Percentiles rank a stretch among this genome's conserved stretches.
phyloP scores from a whole-genome alignment of 2,329 filamentous ascomycete species.

The Neofusicoccum ribis region DNA sequence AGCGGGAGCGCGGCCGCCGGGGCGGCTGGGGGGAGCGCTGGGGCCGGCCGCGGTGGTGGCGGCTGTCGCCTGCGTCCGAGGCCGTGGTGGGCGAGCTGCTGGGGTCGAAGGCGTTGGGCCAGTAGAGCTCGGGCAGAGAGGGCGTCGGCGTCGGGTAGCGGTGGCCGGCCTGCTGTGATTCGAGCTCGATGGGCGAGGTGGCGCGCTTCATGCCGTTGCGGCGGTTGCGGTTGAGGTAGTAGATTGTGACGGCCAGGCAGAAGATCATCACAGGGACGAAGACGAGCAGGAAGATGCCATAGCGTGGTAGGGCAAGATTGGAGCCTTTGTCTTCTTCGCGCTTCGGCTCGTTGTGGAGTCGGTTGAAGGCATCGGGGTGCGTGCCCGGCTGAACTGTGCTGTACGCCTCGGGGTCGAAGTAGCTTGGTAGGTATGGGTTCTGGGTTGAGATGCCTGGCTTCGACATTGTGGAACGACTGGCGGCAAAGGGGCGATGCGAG shows the following conservation, averaged over 20 bases:
- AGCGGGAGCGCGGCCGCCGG: background rate
- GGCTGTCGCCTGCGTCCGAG: no score
- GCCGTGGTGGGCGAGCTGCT: background rate
- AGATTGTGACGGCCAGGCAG: background rate
- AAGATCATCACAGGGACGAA: background rate
- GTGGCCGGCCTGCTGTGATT: background rate
- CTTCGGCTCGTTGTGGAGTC: background rate
- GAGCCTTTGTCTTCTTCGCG: background rate
- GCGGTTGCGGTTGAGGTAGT: background rate
- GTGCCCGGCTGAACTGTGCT: background rate
- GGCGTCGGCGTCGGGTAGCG: background rate
- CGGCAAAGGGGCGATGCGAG: no score
- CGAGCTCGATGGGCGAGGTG: background rate
- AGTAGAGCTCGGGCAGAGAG: background rate
- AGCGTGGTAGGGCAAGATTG: background rate
- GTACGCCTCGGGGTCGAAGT: constrained; percentile 3
- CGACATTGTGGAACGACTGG: no score
- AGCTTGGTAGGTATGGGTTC: background rate
- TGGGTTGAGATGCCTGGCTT: background rate
- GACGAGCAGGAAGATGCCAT: background rate
- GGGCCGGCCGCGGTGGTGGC: no score
- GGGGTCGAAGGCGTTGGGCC: background rate
- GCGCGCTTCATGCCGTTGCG: background rate
- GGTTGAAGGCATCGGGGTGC: background rate
- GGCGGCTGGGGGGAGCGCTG: background rate